A percentile compares a stretch with the other conserved stretches of the same genome.
Evolutionary conservation across 1,139 yeast genomes (phyloP).

Genomic region (Diutina neorugosa): DNA sequence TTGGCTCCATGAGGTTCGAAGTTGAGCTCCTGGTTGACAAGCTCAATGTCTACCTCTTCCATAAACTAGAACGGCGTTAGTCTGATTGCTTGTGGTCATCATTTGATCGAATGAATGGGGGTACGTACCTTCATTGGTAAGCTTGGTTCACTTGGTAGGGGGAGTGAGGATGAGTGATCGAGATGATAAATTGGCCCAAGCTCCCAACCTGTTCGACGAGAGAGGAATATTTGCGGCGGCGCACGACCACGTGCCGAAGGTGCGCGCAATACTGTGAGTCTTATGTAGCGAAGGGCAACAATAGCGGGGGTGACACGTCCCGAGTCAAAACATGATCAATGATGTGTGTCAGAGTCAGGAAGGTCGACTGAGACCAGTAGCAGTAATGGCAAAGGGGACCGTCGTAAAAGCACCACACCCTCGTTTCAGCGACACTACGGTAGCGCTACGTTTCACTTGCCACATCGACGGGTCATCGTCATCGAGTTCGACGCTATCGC

Average conservation of each 20-base stretch:
- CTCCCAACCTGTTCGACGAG: neutral
- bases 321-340: no score
- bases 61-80: slow-evolving; percentile 46
- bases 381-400: neutral
- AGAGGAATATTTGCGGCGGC: neutral
- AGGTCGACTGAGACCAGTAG: no score
- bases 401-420: neutral
- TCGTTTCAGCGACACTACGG: neutral
- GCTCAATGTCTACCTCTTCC: slow-evolving; percentile 83
- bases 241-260: neutral
- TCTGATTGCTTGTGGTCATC: no score
- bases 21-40: slow-evolving; percentile 75
- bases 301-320: neutral
- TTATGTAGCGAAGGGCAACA: neutral
- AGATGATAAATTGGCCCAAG: neutral
- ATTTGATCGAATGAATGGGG: no score
- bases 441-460: neutral
- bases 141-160: no score
- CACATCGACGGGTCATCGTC: neutral
- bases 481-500: neutral
- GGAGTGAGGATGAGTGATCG: neutral
- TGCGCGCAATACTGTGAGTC: neutral
- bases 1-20: slow-evolving; percentile 84
- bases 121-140: slow-evolving; percentile 3
- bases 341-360: no score